Evolutionary conservation across 495 filamentous ascomycete genomes (phyloP).

Genomic region (Daldinia grandis): DNA sequence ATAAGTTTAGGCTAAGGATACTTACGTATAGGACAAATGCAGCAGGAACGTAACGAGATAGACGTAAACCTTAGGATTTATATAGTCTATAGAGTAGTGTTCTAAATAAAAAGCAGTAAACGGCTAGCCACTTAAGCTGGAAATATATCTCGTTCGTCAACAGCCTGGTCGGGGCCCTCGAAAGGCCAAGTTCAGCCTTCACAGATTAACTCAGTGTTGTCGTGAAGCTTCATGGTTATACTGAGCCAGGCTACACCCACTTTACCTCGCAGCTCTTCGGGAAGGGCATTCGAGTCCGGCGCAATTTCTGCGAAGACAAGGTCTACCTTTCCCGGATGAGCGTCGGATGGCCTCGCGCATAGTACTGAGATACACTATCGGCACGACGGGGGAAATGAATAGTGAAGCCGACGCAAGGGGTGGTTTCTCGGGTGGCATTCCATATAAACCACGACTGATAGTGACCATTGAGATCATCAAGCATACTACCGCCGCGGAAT

Average conservation of each 20-base stretch:
- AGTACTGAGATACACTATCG: not conserved
- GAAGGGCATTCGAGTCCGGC: not conserved
- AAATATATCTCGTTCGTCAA: too few species aligned
- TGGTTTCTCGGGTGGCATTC: not conserved
- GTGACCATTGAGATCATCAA: not conserved
- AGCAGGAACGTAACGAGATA: too few species aligned
- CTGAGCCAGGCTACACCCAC: not conserved
- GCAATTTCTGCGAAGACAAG: not conserved
- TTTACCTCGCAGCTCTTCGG: not conserved
- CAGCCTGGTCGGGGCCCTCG: too few species aligned
- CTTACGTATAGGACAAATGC: too few species aligned
- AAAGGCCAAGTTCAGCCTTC: not conserved
- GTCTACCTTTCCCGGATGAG: not conserved
- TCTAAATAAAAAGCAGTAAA: too few species aligned
- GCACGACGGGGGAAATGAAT: not conserved
- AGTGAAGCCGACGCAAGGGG: not conserved
- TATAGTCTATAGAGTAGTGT: too few species aligned
- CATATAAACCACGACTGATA: too few species aligned
- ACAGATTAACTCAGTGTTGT: not conserved
- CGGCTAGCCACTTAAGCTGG: too few species aligned
- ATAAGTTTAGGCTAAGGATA: too few species aligned
- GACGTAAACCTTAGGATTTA: too few species aligned
- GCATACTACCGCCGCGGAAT: not conserved
- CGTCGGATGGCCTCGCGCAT: not conserved
- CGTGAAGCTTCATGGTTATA: not conserved